Percentiles rank a stretch among this genome's conserved stretches.
Conservation (phyloP, 441 rosid species). For the Gossypium schwendimanii region DNA sequence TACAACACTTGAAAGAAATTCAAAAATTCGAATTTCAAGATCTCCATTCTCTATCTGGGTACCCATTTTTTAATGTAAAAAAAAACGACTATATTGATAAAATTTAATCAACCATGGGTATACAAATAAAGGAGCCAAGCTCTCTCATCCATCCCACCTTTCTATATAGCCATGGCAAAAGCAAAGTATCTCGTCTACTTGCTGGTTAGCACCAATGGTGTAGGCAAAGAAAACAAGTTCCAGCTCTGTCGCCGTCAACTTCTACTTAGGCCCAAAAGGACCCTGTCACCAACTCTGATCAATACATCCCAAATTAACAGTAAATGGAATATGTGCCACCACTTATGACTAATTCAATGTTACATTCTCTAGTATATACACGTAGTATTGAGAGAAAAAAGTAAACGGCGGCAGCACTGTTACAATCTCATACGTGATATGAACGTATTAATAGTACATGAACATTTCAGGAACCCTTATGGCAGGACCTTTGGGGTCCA, state of each 20-base stretch:
- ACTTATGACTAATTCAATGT: conserved; percentile 27
- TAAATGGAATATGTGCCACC: conserved; percentile 32
- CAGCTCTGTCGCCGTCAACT: neutral
- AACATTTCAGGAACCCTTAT: conserved; percentile 18
- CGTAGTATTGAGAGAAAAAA: conserved; percentile 7
- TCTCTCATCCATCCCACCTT: neutral
- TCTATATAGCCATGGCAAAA: neutral
- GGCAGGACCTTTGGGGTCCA: conserved; percentile 12
- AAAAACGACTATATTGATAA: neutral
- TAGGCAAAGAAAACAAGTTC: neutral
- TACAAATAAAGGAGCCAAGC: neutral
- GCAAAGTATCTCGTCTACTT: neutral
- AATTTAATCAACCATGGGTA: neutral
- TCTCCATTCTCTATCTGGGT: neutral
- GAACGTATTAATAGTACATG: conserved; percentile 13
- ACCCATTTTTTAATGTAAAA: neutral
- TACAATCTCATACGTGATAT: conserved; percentile 17
- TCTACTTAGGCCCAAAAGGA: neutral
- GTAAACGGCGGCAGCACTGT: conserved; percentile 19
- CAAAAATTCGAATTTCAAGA: neutral
- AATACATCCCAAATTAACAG: conserved; percentile 17
- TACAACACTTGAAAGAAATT: neutral
- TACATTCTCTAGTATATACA: conserved; percentile 38
- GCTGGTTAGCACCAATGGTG: neutral
- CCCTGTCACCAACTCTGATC: neutral